These are phyloP conservation scores for Rubus parviflorus DNA, from an alignment of 306 rosid genomes.

Conservation along the genomic window DNA sequence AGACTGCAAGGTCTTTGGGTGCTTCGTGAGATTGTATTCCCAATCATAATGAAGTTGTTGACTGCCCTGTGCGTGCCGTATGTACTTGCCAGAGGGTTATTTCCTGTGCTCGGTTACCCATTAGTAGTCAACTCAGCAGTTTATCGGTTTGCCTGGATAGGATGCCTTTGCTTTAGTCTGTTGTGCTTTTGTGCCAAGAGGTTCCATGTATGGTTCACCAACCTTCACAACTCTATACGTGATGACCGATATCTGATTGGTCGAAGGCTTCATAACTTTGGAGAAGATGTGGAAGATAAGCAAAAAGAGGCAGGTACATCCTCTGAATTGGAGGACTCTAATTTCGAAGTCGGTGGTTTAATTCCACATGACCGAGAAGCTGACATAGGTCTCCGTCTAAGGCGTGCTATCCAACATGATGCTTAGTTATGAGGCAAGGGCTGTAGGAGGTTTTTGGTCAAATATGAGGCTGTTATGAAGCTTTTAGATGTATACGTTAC, in stretches of 20 bases:
- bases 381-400: constrained; percentile 65
- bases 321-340: constrained; percentile 30
- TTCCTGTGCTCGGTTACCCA: constrained; percentile 93
- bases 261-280: constrained; percentile 91
- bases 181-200: constrained; percentile 90
- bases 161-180: constrained; percentile 83
- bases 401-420: constrained; percentile 51
- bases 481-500: constrained; percentile 20
- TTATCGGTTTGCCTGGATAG: constrained; percentile 95
- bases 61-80: constrained; percentile 93
- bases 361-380: constrained; percentile 53
- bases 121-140: constrained; percentile 93
- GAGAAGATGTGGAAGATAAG: constrained; percentile 50
- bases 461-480: constrained; percentile 28
- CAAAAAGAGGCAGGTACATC: constrained; percentile 42
- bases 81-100: constrained; percentile 88
- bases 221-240: constrained; percentile 94
- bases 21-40: constrained; percentile 88
- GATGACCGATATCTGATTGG: constrained; percentile 95
- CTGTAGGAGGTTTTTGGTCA: constrained; percentile 13
- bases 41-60: constrained; percentile 89
- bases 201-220: constrained; percentile 97
- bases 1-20: constrained; percentile 98
- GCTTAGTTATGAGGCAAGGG: background rate
- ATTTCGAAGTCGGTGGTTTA: constrained; percentile 33